Base-by-base conservation (phyloP, 352 stramenopile species). In the Globisporangium echinulatum region DNA sequence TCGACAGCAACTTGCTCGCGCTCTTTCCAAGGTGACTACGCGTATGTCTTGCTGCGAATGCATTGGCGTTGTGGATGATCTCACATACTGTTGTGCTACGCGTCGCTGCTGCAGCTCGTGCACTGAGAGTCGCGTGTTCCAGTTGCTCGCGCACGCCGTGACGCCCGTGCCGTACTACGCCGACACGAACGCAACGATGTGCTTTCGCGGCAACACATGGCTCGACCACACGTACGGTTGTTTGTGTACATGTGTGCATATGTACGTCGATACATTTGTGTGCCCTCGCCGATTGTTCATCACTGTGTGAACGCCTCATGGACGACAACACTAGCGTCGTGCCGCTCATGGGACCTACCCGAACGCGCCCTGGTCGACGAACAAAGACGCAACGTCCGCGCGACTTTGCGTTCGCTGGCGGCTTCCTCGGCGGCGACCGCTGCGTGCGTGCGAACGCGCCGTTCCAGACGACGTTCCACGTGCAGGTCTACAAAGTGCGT, bases 401-500 rank as follows among this genome's bases (percentile, higher is more conserved):
- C 15, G 69, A 85, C 51, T 82, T 92, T 68, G 72, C 80, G 19
- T 80, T 85, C 40, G 59, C 71, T 7, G 82, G 82, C 0, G 52
- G 52, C 4, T 69, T 75, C 37, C 62, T 89, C 0, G 82, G 82
- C 8, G 74, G 79, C 46, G 77, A 94, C 52, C 77, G 82, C 36
- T 82, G 71, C 17, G 79, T 92, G 38, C 79, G 82, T 5, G 59
- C 80, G 2, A 92, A 94, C 52, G 69, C 78, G 25, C 77, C 85
- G 15, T 90, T 92, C 62, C 56, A 74, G 25, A 76, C 64, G 39
- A 74, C 72, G 11, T 74, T 87, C 55, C 75, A 85, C 61, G 68
- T 89, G 9, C 77, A 73, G 0, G 77, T 91, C 9, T 80, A 86
- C 39, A 75, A 72, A 44, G 54, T 59, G 37, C 59, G 63, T 14